Evolutionary conservation across 2,329 filamentous ascomycete species (phyloP).

Genomic region (Pseudopyricularia javanii): DNA sequence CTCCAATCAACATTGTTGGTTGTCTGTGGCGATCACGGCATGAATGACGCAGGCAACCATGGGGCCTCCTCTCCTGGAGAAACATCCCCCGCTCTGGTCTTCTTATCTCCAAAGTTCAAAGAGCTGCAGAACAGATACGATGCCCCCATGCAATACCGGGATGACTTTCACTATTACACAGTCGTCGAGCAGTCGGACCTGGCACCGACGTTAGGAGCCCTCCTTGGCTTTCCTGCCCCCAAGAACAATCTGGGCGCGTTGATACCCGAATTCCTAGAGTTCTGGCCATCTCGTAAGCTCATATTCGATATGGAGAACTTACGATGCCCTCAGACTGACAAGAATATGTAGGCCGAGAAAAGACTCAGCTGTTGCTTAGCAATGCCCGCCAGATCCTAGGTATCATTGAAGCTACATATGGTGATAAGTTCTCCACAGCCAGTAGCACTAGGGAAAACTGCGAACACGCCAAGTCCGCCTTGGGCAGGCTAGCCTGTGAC

Average conservation of each 20-base stretch:
- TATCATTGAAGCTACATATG: constrained; percentile 65
- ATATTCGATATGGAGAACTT: neutral
- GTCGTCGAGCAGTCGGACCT: constrained; percentile 90
- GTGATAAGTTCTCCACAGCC: constrained; percentile 27
- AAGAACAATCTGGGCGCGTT: constrained; percentile 84
- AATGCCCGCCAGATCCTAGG: constrained; percentile 74
- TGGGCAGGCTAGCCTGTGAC: constrained; percentile 53
- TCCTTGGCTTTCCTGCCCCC: constrained; percentile 79
- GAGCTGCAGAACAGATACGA: constrained; percentile 23
- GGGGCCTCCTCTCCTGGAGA: constrained; percentile 89
- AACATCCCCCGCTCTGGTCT: constrained; percentile 84
- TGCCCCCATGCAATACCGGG: constrained; percentile 30
- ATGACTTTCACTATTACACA: constrained; percentile 74
- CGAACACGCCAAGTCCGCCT: constrained; percentile 24
- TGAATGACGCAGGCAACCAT: constrained; percentile 97
- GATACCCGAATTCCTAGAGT: constrained; percentile 62
- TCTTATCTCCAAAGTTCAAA: constrained; percentile 74
- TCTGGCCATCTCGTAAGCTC: constrained; percentile 55
- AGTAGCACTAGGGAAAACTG: constrained; percentile 12
- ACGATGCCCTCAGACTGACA: neutral
- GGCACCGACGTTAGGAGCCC: constrained; percentile 73
- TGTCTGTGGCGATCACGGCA: constrained; percentile 90
- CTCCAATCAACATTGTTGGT: constrained; percentile 71
- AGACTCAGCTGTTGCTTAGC: constrained; percentile 55
- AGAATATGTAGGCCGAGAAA: constrained; percentile 29